Evolutionary conservation across 1,284 basidiomycete genomes (phyloP).

Genomic region (Thecaphora thlaspeos): DNA sequence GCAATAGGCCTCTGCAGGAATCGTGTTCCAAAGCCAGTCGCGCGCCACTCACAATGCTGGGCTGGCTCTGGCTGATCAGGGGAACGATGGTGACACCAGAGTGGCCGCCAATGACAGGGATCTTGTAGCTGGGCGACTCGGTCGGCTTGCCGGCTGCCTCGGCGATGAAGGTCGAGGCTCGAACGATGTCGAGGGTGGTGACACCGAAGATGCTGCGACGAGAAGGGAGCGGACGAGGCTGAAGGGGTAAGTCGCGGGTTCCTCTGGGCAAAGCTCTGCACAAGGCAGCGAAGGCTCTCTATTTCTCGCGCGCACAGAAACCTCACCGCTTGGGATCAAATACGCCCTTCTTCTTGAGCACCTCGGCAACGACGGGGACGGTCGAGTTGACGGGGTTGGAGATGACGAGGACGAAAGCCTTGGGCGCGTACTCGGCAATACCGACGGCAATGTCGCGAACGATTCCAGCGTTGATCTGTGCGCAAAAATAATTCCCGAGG

Average conservation of each 20-base stretch:
- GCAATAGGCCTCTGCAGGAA: no score
- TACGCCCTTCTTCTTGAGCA: conserved; percentile 87
- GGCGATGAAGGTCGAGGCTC: conserved; percentile 86
- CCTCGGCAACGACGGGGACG: conserved; percentile 92
- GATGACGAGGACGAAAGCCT: conserved; percentile 90
- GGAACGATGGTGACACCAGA: conserved; percentile 95
- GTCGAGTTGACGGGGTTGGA: conserved; percentile 78
- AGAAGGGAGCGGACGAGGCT: no score
- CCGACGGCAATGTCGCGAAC: conserved; percentile 91
- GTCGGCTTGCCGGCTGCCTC: conserved; percentile 63
- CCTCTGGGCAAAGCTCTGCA: no score
- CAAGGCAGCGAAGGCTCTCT: no score
- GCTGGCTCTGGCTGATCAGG: conserved; percentile 58
- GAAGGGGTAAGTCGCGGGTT: no score
- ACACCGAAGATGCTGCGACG: conserved; percentile 66
- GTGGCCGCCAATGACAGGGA: conserved; percentile 94
- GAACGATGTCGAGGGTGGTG: conserved; percentile 95
- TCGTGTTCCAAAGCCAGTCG: no score
- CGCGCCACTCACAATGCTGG: no score
- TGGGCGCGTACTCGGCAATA: conserved; percentile 80
- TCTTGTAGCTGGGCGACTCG: conserved; percentile 67
- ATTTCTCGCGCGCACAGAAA: no score
- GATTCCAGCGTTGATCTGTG: conserved; percentile 86
- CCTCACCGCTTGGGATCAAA: conserved; percentile 71
- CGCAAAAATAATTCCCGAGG: no score